A percentile compares a stretch with the other conserved stretches of the same genome.
Conservation (phyloP, 371 early-diverging fungal genomes). For the Mortierella sp. region DNA sequence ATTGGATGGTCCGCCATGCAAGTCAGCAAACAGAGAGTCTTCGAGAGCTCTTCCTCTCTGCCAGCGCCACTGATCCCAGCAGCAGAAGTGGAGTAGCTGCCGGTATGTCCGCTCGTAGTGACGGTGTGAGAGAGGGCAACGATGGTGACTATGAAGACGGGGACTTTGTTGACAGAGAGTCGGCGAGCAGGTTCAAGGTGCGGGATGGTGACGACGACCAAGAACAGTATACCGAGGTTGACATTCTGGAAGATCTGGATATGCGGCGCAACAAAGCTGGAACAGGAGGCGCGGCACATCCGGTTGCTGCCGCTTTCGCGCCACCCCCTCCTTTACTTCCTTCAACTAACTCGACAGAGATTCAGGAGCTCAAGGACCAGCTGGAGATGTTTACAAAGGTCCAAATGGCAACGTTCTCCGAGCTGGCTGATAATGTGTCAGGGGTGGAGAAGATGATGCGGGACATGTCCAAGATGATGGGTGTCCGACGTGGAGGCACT, state of each 20-base stretch:
- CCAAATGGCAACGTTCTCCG: slow-evolving; percentile 55
- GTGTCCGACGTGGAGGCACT: slow-evolving; percentile 51
- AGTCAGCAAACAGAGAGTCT: slow-evolving; percentile 48
- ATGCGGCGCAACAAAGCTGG: not conserved
- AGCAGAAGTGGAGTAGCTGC: no score
- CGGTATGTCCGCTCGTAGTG: not conserved
- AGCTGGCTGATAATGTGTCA: slow-evolving; percentile 49
- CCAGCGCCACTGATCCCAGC: not conserved
- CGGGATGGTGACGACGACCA: slow-evolving; percentile 15
- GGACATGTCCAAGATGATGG: slow-evolving; percentile 53
- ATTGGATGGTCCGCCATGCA: slow-evolving; percentile 50
- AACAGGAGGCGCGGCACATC: not conserved
- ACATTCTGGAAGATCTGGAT: slow-evolving; percentile 30
- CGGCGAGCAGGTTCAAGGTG: not conserved
- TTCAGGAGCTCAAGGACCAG: slow-evolving; percentile 44
- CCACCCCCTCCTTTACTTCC: not conserved
- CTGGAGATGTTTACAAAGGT: slow-evolving; percentile 51
- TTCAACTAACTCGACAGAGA: slow-evolving; percentile 6
- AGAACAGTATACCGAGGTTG: slow-evolving; percentile 32
- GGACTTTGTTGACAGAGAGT: not conserved
- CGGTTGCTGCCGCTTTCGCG: not conserved
- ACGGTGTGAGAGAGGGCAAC: not conserved
- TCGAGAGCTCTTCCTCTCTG: slow-evolving; percentile 40
- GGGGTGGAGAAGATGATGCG: slow-evolving; percentile 56
- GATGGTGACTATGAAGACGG: not conserved